Evolutionary conservation across 2,329 filamentous ascomycete species (phyloP), one percentile per base, ranked within the genome.

Genomic region (Dryadomyces quercus-mongolicae): DNA sequence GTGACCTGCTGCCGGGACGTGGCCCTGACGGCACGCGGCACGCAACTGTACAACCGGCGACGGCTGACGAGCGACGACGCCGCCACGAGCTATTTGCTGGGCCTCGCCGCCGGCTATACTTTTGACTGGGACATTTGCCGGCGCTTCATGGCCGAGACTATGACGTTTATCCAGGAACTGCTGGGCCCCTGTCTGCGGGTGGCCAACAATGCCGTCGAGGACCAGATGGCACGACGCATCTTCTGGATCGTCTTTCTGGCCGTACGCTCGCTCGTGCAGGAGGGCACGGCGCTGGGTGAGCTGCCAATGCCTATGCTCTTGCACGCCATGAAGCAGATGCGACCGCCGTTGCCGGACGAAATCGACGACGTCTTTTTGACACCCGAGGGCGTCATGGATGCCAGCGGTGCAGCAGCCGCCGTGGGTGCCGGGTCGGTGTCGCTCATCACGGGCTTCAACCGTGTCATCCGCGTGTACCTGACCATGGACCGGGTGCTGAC

Each of bases 211-310:
- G 83, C 85, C 50, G 78, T 90, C 52, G 82, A 84, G 62, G 81
- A 84, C 62, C 84, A 90, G 67, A 78, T 87, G 49, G 81, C 85
- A 49, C 85, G 86, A 65, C 80, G 86, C 58, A 83, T 95, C 44
- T 95, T 94, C 66, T 95, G 90, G 84, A 84, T 87, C 21, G 76
- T 90, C 60, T 82, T 93, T 58, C 80, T 90, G 5, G 84, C 84
- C 38, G 79, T 88, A 56, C 77, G 84, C 57, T 87, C 88, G 0
- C 81, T 94, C 66, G 80, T 86, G 54, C 89, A 95, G 64, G 71
- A 93, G 18, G 88, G 88, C 38, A 80, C 81, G 16, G 80, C 80
- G 0, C 83, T 86, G 57, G 80, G 80, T 40, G 87, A 90, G 61
- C 71, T 91, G 42, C 77, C 86, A 40, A 82, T 95, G 51, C 81